Conservation (phyloP, 1,284 basidiomycete species). For the Heterobasidion parviporum region DNA sequence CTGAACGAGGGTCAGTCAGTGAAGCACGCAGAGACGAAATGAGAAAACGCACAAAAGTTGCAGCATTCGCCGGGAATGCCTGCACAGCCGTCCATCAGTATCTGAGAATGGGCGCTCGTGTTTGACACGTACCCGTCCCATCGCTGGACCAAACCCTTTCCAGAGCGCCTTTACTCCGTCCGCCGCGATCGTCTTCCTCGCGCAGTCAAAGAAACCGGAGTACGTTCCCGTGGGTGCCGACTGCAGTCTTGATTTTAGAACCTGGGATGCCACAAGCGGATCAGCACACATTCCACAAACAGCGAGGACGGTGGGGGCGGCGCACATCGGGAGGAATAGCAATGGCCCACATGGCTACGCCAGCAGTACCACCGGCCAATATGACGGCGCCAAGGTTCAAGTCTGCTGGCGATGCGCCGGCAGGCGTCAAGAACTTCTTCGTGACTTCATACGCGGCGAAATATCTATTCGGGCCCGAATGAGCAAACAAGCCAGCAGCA, state of each 20-base stretch:
- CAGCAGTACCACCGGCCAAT: slow-evolving; percentile 89
- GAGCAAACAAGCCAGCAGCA: background rate
- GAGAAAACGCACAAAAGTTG: slow-evolving; percentile 77
- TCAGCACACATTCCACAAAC: slow-evolving; percentile 2
- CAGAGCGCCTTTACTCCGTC: slow-evolving; percentile 89
- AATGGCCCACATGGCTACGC: slow-evolving; percentile 96
- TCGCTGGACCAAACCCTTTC: slow-evolving; percentile 97
- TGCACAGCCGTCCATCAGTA: slow-evolving; percentile 20
- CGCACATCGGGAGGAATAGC: slow-evolving; percentile 92
- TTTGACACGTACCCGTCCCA: slow-evolving; percentile 66
- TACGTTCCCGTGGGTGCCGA: slow-evolving; percentile 97
- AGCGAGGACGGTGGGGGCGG: slow-evolving; percentile 7
- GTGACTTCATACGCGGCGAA: slow-evolving; percentile 96
- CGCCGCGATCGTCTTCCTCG: slow-evolving; percentile 84
- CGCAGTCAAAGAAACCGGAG: slow-evolving; percentile 89
- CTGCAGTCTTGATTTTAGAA: slow-evolving; percentile 94
- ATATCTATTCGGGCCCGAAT: slow-evolving; percentile 48
- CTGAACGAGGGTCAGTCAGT: slow-evolving; percentile 25
- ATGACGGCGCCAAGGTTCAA: slow-evolving; percentile 87
- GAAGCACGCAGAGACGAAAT: background rate
- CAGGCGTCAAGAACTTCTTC: slow-evolving; percentile 80
- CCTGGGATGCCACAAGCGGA: slow-evolving; percentile 37
- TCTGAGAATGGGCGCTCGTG: background rate
- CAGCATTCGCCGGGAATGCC: slow-evolving; percentile 92
- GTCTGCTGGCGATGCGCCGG: slow-evolving; percentile 67